Percentiles rank a stretch among this genome's conserved stretches.
phyloP scores from a whole-genome alignment of 306 rosid genomes.

The Quercus alba region DNA sequence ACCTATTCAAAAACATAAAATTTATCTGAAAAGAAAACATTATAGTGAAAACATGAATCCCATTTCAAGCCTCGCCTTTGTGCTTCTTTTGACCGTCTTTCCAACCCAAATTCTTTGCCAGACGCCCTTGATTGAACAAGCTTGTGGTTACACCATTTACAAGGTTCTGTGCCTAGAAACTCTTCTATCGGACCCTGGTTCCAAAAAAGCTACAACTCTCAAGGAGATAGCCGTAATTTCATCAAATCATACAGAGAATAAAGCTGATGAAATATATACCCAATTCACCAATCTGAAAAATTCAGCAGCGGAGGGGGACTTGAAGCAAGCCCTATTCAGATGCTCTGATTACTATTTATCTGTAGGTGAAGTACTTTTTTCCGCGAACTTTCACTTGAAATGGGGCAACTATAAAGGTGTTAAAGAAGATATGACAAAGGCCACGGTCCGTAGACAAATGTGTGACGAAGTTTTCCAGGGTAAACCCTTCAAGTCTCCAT shows the following conservation, averaged over 20 bases:
- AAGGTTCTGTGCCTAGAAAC: not conserved
- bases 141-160: not conserved
- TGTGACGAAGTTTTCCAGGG: conserved; percentile 11
- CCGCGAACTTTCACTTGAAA: not conserved
- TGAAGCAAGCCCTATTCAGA: not conserved
- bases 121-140: not conserved
- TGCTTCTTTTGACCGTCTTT: not conserved
- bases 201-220: not conserved
- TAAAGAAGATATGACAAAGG: not conserved
- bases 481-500: not conserved
- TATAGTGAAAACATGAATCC: not conserved
- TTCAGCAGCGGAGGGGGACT: not conserved
- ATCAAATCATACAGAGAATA: not conserved
- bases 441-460: not conserved
- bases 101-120: not conserved
- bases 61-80: not conserved
- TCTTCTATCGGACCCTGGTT: not conserved
- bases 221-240: not conserved
- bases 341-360: not conserved
- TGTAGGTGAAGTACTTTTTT: not conserved
- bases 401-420: not conserved
- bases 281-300: not conserved
- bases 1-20: no score
- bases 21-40: no score
- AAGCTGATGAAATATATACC: not conserved